A percentile compares a stretch with the other conserved stretches of the same genome.
Conservation (phyloP, 2,329 filamentous ascomycete species). For the Cytospora piceae region DNA sequence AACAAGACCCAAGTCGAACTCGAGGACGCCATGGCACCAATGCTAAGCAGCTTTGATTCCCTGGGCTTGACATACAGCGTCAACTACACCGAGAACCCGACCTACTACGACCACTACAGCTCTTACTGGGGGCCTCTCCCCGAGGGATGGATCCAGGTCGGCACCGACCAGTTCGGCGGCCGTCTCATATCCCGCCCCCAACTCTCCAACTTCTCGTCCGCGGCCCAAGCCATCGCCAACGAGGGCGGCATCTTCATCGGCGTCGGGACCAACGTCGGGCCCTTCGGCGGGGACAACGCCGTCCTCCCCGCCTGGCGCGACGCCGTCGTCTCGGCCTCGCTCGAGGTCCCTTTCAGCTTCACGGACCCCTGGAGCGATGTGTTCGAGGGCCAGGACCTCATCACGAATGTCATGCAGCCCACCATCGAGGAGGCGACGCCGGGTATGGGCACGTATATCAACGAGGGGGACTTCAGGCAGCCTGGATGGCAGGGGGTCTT, state of each 20-base stretch:
- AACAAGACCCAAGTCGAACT: conserved; percentile 37
- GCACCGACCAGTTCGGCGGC: conserved; percentile 41
- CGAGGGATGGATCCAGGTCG: conserved; percentile 40
- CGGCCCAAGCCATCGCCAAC: conserved; percentile 16
- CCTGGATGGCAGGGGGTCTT: conserved; percentile 50
- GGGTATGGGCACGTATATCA: conserved; percentile 51
- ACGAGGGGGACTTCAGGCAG: conserved; percentile 56
- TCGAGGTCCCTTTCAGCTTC: conserved; percentile 37
- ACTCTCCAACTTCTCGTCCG: conserved; percentile 20
- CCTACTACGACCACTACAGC: conserved; percentile 40
- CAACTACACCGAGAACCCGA: conserved; percentile 36
- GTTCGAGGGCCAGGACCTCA: conserved; percentile 36
- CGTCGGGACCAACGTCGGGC: conserved; percentile 27
- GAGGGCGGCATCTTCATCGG: conserved; percentile 29
- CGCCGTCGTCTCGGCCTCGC: conserved; percentile 40
- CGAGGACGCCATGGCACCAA: conserved; percentile 37
- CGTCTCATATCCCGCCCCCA: conserved; percentile 41
- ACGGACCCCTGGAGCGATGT: conserved; percentile 34
- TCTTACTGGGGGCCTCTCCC: conserved; percentile 43
- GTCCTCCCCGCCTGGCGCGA: conserved; percentile 46
- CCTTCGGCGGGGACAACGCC: conserved; percentile 38
- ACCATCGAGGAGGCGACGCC: conserved; percentile 41
- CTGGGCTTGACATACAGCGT: conserved; percentile 35
- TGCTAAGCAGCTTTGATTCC: conserved; percentile 34
- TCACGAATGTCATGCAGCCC: conserved; percentile 40